Evolutionary conservation across 495 filamentous ascomycete species (phyloP).

Genomic region (Xylaria telfairii): DNA sequence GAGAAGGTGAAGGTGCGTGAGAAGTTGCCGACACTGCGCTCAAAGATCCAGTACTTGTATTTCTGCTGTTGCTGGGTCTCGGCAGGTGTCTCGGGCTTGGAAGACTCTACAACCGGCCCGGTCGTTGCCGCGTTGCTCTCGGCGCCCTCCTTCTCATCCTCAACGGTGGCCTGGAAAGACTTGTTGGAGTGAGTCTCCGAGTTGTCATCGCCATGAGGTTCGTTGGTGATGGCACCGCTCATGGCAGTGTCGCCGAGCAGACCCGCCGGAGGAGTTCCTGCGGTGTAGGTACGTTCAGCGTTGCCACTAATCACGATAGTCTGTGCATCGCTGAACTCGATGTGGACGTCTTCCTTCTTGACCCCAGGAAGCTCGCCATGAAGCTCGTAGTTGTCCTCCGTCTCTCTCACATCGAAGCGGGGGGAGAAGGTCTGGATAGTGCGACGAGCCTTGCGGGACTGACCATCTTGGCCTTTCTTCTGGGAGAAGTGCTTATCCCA

Average conservation of each 20-base stretch:
- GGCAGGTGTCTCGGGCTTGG: conserved; percentile 38
- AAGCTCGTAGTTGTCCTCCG: conserved; percentile 71
- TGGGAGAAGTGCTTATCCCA: conserved; percentile 61
- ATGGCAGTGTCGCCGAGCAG: conserved; percentile 36
- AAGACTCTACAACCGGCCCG: conserved; percentile 33
- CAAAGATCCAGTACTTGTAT: conserved; percentile 77
- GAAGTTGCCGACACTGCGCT: conserved; percentile 84
- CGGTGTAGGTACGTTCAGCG: conserved; percentile 62
- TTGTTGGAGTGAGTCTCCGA: conserved; percentile 34
- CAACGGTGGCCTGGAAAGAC: conserved; percentile 63
- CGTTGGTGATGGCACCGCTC: conserved; percentile 45
- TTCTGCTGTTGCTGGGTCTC: conserved; percentile 42
- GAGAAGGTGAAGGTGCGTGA: conserved; percentile 81
- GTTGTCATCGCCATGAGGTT: conserved; percentile 72
- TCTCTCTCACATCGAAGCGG: conserved; percentile 82
- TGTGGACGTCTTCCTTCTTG: conserved; percentile 74
- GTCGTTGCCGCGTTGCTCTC: conserved; percentile 20
- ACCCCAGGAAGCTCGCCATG: conserved; percentile 89
- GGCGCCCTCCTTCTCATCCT: conserved; percentile 54
- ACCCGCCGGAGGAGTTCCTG: conserved; percentile 48
- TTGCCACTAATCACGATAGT: conserved; percentile 78
- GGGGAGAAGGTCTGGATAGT: conserved; percentile 63
- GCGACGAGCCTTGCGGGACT: conserved; percentile 19
- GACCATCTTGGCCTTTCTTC: conserved; percentile 34
- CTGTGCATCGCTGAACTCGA: conserved; percentile 83